These are phyloP conservation scores for Strigomonas culicis DNA, from an alignment of 208 protist genomes.

Conservation along the genomic window DNA sequence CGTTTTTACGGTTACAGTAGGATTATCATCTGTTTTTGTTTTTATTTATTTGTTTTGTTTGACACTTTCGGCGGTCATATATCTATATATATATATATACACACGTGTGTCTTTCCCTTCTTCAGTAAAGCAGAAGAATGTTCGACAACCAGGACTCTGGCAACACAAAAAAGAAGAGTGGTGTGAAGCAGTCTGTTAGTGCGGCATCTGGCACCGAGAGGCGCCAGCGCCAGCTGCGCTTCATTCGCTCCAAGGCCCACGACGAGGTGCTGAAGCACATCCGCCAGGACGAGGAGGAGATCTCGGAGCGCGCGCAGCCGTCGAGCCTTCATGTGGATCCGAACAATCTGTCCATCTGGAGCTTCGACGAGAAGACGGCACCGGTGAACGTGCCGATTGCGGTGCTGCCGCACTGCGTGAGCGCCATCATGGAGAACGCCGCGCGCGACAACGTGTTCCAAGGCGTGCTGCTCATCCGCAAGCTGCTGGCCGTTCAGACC, in stretches of 20 bases:
- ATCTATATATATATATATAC: too few species aligned
- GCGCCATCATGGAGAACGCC: conserved; percentile 41
- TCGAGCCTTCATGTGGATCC: not conserved
- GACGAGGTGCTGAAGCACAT: conserved; percentile 5
- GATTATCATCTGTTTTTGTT: too few species aligned
- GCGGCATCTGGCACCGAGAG: not conserved
- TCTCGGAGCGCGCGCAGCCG: not conserved
- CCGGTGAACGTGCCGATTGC: conserved; percentile 28
- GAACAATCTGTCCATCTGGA: conserved; percentile 32
- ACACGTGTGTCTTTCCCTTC: too few species aligned
- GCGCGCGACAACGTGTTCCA: conserved; percentile 67
- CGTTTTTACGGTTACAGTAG: too few species aligned
- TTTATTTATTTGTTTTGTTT: too few species aligned
- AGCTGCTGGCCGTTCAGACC: conserved; percentile 90
- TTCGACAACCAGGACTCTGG: not conserved
- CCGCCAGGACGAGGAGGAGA: not conserved
- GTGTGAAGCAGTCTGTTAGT: not conserved
- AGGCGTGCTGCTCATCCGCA: conserved; percentile 83
- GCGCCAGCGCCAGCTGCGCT: conserved; percentile 5
- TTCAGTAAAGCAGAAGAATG: not conserved
- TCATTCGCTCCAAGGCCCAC: conserved; percentile 8
- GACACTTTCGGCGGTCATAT: too few species aligned
- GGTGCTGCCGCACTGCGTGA: conserved; percentile 64
- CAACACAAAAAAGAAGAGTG: conserved; percentile 5
- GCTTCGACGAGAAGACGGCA: conserved; percentile 7